Evolutionary conservation across 1,284 basidiomycete species (phyloP), one percentile per base, ranked within the genome.

Genomic region (Thelephora terrestris): DNA sequence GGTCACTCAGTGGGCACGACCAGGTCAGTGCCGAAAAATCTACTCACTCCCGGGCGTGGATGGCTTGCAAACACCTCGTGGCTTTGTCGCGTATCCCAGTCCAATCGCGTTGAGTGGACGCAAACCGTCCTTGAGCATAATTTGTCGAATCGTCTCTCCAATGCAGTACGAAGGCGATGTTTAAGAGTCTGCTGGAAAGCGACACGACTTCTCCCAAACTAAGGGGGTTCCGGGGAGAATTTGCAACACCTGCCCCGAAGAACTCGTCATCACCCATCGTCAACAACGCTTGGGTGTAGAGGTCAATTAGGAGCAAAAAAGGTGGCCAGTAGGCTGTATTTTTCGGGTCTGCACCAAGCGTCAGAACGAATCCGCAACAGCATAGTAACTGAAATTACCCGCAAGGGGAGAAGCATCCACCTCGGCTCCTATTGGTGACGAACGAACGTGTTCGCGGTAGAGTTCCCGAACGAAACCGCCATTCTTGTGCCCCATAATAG

Each of bases 211-310:
- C 95, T 57, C 96, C 92, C 7, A 94, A 64, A 0, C 75, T 75
- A 2, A 99, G 73, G 1, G 91, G 86, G 57, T 93, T 93, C 17
- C 79, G 68, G 0, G 71, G 61, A 1, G 63, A 56, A 20, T 57
- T 52, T 59, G 57, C 49, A 14, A 57, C 52, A 1, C 56, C 53
- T 1, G 65, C 65, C 0, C 80, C 76, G 61, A 94, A 94, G 67
- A 99, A 98, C 64, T 99, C 95, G 63, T 98, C 95, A 57, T 99
- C 96, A 2, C 91, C 91, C 71, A 99, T 88, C 0, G 93, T 91
- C 36, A 93, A 72, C 17, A 99, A 76, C 10, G 84, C 79, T 53
- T 95, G 86, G 2, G 81, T 79, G 63, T 97, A 95, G 17, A 97
- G 66, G 49, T 94, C 86, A 6, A 80, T 76, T 3, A 97, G 75